These are phyloP conservation scores for Kalanchoe fedtschenkoi DNA, from an alignment of 164 flowering plant genomes.

Conservation along the genomic window DNA sequence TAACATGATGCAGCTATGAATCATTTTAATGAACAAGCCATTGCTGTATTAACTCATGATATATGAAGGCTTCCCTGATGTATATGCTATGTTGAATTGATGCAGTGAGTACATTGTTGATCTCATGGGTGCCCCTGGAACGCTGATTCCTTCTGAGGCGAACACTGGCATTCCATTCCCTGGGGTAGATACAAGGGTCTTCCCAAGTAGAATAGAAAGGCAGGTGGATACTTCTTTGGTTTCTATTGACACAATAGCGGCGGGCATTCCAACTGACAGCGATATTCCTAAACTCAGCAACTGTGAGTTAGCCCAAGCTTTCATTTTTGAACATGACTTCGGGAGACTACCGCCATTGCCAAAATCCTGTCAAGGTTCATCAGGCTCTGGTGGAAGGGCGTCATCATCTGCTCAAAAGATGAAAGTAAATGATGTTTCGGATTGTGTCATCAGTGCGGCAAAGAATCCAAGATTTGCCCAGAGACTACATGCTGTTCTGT, in stretches of 20 bases:
- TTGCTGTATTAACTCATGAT: not conserved
- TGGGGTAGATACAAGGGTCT: slow-evolving; percentile 30
- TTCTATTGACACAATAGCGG: slow-evolving; percentile 15
- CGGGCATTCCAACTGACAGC: slow-evolving; percentile 14
- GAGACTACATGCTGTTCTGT: slow-evolving; percentile 69
- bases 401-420: slow-evolving; percentile 54
- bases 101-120: slow-evolving; percentile 96
- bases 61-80: not conserved
- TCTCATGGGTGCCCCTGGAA: slow-evolving; percentile 97
- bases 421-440: slow-evolving; percentile 69
- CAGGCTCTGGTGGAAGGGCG: slow-evolving; percentile 23
- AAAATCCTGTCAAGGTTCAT: slow-evolving; percentile 23
- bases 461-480: slow-evolving; percentile 82
- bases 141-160: slow-evolving; percentile 88
- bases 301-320: slow-evolving; percentile 23
- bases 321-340: slow-evolving; percentile 43
- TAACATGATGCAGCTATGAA: too few relatives aligned
- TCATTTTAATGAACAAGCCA: not conserved
- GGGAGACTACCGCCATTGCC: slow-evolving; percentile 38
- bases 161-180: slow-evolving; percentile 37
- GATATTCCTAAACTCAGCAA: slow-evolving; percentile 11
- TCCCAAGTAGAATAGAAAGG: slow-evolving; percentile 18
- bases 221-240: slow-evolving; percentile 16
- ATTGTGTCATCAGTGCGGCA: slow-evolving; percentile 75
- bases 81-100: slow-evolving; percentile 2